Evolutionary conservation across 106 monocot genomes (phyloP), one percentile per base, ranked within the genome.

Genomic region (Chionographis japonica): DNA sequence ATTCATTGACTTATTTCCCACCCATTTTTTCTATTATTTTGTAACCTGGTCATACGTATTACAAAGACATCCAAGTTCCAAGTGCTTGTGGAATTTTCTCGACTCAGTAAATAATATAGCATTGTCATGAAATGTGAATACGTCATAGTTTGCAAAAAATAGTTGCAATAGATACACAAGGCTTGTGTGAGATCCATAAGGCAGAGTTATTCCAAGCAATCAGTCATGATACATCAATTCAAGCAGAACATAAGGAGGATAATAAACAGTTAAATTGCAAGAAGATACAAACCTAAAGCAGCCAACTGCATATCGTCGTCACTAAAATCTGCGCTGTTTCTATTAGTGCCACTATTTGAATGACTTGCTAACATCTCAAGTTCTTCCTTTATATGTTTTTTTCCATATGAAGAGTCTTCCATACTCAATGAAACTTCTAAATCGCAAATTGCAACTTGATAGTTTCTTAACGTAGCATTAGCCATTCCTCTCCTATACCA

Each of bases 401-500:
- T 91, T 4, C 86, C 79, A 77, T 88, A 77, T 5, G 54, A 16
- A 66, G 86, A 89, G 12, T 46, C 75, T 78, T 91, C 88, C 72
- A 91, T 60, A 46, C 37, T 74, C 54, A 84, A 74, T 7, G 91
- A 88, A 72, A 76, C 77, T 77, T 92, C 79, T 54, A 95, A 78
- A 86, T 95, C 91, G 71, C 4, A 60, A 52, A 79, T 65, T 63
- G 95, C 84, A 75, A 57, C 66, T 72, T 62, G 72, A 82, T 86
- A 82, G 37, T 75, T 74, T 64, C 58, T 64, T 39, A 89, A 62
- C 7, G 81, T 80, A 65, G 83, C 72, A 84, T 86, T 82, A 62
- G 80, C 86, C 70, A 84, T 95, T 60, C 89, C 95, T 77, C 89
- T 88, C 58, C 91, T 84, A 63, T 84, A 95, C 88, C 95, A 92